These are phyloP conservation scores for Hemileia vastatrix DNA, from an alignment of 1,284 basidiomycete genomes.

Conservation along the genomic window DNA sequence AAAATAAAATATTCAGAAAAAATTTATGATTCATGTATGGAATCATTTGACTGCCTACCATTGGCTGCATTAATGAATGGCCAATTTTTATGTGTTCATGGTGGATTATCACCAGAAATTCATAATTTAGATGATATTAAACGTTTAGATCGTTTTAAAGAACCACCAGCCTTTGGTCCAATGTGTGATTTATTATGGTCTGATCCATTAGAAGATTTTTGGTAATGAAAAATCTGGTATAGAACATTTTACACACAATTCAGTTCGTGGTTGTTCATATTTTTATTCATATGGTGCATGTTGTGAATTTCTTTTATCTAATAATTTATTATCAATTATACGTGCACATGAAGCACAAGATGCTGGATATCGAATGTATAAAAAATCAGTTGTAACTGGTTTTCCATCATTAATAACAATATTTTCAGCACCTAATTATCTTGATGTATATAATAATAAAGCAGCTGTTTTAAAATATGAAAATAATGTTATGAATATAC, in stretches of 20 bases:
- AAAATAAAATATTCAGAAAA: constrained; percentile 98
- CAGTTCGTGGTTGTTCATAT: constrained; percentile 43
- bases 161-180: constrained; percentile 98
- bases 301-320: constrained; percentile 43
- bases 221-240: constrained; percentile 42
- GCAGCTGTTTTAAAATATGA: constrained; percentile 45
- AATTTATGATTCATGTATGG: constrained; percentile 98
- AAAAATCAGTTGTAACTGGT: too few relatives aligned
- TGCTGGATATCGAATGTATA: constrained; percentile 40
- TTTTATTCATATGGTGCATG: constrained; percentile 41
- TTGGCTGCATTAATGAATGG: constrained; percentile 96
- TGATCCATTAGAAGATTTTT: constrained; percentile 60
- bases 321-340: constrained; percentile 43
- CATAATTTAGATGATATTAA: constrained; percentile 98
- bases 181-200: constrained; percentile 99
- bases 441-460: constrained; percentile 45
- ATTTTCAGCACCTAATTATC: too few relatives aligned
- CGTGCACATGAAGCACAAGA: constrained; percentile 44
- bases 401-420: too few relatives aligned
- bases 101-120: constrained; percentile 94
- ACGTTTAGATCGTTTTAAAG: constrained; percentile 94
- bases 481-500: constrained; percentile 45
- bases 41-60: constrained; percentile 94
- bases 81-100: constrained; percentile 99
- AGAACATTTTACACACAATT: constrained; percentile 44